Percentiles rank a stretch among this genome's conserved stretches.
Conservation (phyloP, 495 filamentous ascomycete genomes). For the Xylaria curta region DNA sequence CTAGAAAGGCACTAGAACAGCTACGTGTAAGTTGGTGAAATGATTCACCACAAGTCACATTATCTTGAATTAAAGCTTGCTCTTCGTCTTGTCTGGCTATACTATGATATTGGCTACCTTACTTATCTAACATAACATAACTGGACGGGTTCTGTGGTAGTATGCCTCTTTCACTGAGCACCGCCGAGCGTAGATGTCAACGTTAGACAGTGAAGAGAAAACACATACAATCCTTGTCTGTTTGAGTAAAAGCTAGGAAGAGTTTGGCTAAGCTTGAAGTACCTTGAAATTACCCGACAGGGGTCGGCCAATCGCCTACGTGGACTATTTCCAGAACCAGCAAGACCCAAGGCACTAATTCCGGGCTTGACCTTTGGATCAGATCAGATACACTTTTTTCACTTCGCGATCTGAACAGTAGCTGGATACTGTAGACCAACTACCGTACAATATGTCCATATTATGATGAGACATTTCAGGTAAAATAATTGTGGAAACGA, state of each 20-base stretch:
- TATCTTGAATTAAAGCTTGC: background rate
- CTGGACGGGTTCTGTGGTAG: too few relatives aligned
- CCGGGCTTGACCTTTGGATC: background rate
- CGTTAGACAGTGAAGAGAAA: background rate
- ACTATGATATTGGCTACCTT: background rate
- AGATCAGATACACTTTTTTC: conserved; percentile 8
- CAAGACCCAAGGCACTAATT: conserved; percentile 14
- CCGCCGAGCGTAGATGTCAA: background rate
- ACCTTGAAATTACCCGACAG: conserved; percentile 41
- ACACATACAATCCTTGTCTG: background rate
- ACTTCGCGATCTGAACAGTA: background rate
- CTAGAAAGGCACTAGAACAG: background rate
- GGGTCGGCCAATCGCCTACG: conserved; percentile 34
- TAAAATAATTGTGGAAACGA: background rate
- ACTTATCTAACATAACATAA: too few relatives aligned
- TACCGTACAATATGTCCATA: background rate
- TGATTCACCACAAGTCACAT: background rate
- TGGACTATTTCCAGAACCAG: conserved; percentile 20
- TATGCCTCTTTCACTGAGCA: background rate
- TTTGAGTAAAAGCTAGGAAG: conserved; percentile 9
- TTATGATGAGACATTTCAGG: conserved; percentile 6
- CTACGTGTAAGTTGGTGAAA: conserved; percentile 5
- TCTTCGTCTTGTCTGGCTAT: background rate
- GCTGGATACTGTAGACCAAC: background rate
- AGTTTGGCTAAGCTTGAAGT: conserved; percentile 34